Evolutionary conservation across 2,329 filamentous ascomycete species (phyloP).

Genomic region (Penicillium sp.): DNA sequence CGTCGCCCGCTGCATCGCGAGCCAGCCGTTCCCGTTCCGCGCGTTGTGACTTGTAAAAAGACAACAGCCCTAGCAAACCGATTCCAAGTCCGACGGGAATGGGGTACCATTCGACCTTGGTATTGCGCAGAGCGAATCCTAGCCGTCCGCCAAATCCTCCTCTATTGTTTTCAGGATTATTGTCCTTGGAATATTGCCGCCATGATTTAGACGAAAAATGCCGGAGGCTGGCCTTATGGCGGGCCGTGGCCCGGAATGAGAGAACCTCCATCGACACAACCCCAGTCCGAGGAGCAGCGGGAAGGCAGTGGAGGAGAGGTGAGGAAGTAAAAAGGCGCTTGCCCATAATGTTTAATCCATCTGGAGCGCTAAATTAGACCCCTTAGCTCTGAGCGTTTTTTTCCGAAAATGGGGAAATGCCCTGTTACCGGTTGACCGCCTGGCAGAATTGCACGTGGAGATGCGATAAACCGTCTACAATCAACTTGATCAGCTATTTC

Average conservation of each 20-base stretch:
- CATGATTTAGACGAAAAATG: constrained; percentile 45
- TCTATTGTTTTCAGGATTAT: constrained; percentile 36
- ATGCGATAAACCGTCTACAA: not conserved
- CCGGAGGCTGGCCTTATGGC: constrained; percentile 29
- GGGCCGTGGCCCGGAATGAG: constrained; percentile 33
- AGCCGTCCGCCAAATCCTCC: constrained; percentile 59
- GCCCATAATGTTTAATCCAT: constrained; percentile 38
- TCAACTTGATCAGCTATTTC: not conserved
- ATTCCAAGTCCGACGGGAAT: constrained; percentile 86
- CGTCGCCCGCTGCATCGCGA: constrained; percentile 46
- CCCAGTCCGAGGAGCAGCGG: constrained; percentile 22
- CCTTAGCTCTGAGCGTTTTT: constrained; percentile 19
- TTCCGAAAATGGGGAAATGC: constrained; percentile 7
- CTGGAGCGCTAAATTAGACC: constrained; percentile 11
- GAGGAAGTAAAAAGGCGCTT: constrained; percentile 32
- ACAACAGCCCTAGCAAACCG: constrained; percentile 76
- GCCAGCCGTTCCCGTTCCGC: constrained; percentile 50
- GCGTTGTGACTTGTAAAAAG: constrained; percentile 72
- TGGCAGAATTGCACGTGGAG: constrained; percentile 18
- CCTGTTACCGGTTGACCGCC: constrained; percentile 15
- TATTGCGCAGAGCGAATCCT: constrained; percentile 59
- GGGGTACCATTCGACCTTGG: constrained; percentile 80
- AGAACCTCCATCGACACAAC: constrained; percentile 34
- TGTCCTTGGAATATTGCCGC: constrained; percentile 42
- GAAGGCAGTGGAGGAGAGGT: constrained; percentile 24